These are phyloP conservation scores for Trichoderma erinaceum DNA, from an alignment of 495 filamentous ascomycete genomes.

Conservation along the genomic window DNA sequence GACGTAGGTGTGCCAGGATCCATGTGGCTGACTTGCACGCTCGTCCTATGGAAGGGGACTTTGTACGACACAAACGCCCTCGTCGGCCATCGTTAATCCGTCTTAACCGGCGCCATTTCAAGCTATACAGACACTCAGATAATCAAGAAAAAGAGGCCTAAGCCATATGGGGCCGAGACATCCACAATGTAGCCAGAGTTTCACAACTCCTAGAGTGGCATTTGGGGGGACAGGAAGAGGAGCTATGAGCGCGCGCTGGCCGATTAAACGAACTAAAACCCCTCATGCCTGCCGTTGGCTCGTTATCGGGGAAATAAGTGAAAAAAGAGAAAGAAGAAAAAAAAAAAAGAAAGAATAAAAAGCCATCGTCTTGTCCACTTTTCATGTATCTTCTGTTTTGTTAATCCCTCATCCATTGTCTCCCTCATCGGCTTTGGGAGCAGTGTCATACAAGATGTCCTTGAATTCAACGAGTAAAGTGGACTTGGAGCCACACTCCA, in stretches of 20 bases:
- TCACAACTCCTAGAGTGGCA: not conserved
- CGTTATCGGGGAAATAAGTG: not conserved
- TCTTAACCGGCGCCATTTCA: slow-evolving; percentile 3
- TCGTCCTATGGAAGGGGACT: slow-evolving; percentile 2
- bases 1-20: slow-evolving; percentile 10
- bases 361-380: not conserved
- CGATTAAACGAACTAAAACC: slow-evolving; percentile 14
- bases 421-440: not conserved
- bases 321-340: not conserved
- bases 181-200: slow-evolving; percentile 10
- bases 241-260: slow-evolving; percentile 8
- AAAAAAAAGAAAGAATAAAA: not conserved
- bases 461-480: not conserved
- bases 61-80: slow-evolving; percentile 5
- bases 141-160: slow-evolving; percentile 1
- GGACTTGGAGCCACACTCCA: not conserved
- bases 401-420: slow-evolving; percentile 2
- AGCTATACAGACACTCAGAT: not conserved
- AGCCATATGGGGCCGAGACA: slow-evolving; percentile 8
- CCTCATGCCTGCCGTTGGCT: not conserved
- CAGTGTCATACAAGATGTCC: slow-evolving; percentile 1
- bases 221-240: slow-evolving; percentile 1
- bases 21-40: not conserved
- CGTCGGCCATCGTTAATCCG: slow-evolving; percentile 4
- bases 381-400: not conserved